Base-by-base conservation (phyloP, 2,329 filamentous ascomycete species). In the Colletotrichum plurivorum region DNA sequence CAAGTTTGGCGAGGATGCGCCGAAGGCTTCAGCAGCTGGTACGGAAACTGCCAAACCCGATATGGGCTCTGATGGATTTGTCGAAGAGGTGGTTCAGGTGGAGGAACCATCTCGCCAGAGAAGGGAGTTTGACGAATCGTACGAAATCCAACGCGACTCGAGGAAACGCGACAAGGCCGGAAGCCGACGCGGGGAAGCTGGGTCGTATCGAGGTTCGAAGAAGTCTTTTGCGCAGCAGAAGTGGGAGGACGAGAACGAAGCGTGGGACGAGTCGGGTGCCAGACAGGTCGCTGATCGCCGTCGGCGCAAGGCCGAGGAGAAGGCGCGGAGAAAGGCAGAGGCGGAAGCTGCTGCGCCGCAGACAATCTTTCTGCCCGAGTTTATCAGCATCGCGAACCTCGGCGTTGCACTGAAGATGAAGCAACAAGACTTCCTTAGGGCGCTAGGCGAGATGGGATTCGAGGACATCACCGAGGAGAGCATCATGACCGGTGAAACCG, bases 401-500 rank as follows among this genome's bases (percentile, higher is more conserved):
- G 94, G 94, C 4, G 86, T 90, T 69, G 89, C 93, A 4, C 84
- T 98, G 22, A 91, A 90, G 70, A 86, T 97, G 36, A 89, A 90
- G 48, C 84, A 90, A 1, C 87, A 92, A 15, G 82, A 90, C 3
- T 97, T 99, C 74, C 83, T 97, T 13, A 74, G 77, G 16, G 94
- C 94, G 75, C 86, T 99, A 79, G 88, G 90, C 76, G 89, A 96
- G 60, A 90, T 98, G 76, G 97, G 96, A 0, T 99, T 98, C 73
- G 94, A 97, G 74, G 92, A 95, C 58, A 89, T 95, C 16, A 90
- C 90, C 15, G 88, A 91, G 59, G 94, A 95, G 74, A 94, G 95
- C 76, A 89, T 99, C 70, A 88, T 99, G 78, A 95, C 95, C 70
- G 91, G 94, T 12, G 95, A 98, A 78, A 96, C 94, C 54, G 95